Evolutionary conservation across 306 rosid genomes (phyloP).

Genomic region (Coriaria nepalensis): DNA sequence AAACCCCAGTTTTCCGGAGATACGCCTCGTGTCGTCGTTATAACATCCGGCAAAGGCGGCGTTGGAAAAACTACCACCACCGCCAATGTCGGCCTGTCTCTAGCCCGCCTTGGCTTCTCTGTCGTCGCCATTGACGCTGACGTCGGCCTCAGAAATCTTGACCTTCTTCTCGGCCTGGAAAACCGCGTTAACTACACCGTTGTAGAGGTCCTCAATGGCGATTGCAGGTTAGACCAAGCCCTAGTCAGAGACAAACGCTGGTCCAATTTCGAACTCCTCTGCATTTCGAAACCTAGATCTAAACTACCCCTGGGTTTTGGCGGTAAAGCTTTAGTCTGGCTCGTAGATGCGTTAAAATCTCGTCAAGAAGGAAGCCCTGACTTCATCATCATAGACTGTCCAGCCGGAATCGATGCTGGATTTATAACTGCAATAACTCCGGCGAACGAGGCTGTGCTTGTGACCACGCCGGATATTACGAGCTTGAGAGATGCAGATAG

Average conservation of each 20-base stretch:
- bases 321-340: conserved; percentile 82
- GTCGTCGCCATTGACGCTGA: conserved; percentile 96
- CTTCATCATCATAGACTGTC: conserved; percentile 81
- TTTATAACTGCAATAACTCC: conserved; percentile 94
- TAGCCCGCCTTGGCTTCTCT: conserved; percentile 85
- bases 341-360: conserved; percentile 72
- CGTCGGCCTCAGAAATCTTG: conserved; percentile 94
- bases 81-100: conserved; percentile 87
- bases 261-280: conserved; percentile 88
- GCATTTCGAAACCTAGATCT: conserved; percentile 86
- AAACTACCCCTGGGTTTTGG: conserved; percentile 86
- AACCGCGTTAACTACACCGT: conserved; percentile 93
- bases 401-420: conserved; percentile 94
- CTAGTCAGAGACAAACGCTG: conserved; percentile 85
- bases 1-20: conserved; percentile 85
- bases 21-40: conserved; percentile 82
- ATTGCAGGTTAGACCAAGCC: conserved; percentile 92
- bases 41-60: conserved; percentile 91
- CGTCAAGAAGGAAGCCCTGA: conserved; percentile 60
- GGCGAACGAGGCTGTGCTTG: conserved; percentile 81
- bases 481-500: conserved; percentile 84
- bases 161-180: conserved; percentile 91
- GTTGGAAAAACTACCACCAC: conserved; percentile 93
- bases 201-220: conserved; percentile 88
- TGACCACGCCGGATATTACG: conserved; percentile 89